Conservation (phyloP, 306 rosid species). For the Carpinus fangiana region DNA sequence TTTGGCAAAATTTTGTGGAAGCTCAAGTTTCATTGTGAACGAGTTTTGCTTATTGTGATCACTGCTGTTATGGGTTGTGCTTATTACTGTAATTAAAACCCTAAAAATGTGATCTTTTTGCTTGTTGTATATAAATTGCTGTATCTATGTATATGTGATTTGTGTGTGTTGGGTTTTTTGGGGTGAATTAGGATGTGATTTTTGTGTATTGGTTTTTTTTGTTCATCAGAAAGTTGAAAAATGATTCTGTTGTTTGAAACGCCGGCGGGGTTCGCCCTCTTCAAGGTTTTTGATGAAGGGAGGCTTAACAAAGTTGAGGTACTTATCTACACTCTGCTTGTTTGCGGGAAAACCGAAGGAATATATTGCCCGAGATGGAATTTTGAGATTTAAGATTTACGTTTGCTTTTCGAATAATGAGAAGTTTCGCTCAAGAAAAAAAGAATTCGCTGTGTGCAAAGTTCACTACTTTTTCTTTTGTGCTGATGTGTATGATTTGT, state of each 20-base stretch:
- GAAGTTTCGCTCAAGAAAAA: not conserved
- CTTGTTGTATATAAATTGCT: not conserved
- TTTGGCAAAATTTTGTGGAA: not conserved
- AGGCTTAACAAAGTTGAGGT: conserved; percentile 82
- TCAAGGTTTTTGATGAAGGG: conserved; percentile 80
- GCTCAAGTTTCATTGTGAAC: not conserved
- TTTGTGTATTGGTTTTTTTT: not conserved
- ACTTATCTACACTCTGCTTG: not conserved
- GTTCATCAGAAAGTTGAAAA: conserved; percentile 27
- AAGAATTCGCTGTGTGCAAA: not conserved
- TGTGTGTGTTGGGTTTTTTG: conserved; percentile 1
- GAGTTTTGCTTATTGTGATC: not conserved
- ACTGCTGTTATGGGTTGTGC: not conserved
- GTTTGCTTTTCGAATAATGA: not conserved
- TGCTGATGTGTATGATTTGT: not conserved
- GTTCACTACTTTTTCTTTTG: not conserved
- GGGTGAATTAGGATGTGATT: not conserved
- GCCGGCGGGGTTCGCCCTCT: conserved; percentile 78
- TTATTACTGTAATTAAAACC: not conserved
- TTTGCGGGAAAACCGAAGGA: not conserved
- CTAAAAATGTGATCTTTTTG: not conserved
- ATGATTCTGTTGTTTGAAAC: conserved; percentile 86
- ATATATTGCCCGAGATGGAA: not conserved
- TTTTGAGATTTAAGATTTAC: not conserved
- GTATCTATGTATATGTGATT: not conserved